Percentiles rank a stretch among this genome's conserved stretches.
phyloP scores from a whole-genome alignment of 192 early-diverging fungal genomes.

The Coemansia sp. region DNA sequence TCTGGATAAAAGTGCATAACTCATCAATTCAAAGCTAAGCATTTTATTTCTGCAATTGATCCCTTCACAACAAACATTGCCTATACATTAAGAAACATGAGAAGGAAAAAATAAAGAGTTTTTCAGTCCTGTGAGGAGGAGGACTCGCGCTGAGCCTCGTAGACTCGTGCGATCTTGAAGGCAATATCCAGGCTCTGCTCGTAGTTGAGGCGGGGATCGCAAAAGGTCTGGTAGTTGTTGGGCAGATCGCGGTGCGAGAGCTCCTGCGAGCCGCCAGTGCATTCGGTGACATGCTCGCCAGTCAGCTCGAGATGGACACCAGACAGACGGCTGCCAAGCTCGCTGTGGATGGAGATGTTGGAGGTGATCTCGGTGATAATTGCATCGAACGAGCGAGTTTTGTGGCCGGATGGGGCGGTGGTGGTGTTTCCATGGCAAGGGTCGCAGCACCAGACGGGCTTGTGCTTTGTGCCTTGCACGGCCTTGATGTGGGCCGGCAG shows the following conservation, averaged over 20 bases:
- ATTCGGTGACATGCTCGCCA: constrained; percentile 95
- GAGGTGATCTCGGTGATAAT: constrained; percentile 86
- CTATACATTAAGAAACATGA: neutral
- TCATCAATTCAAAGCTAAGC: too few species aligned
- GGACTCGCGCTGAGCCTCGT: constrained; percentile 61
- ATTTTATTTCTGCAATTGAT: neutral
- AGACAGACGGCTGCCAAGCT: constrained; percentile 70
- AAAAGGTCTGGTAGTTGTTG: constrained; percentile 94
- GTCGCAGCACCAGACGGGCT: constrained; percentile 95
- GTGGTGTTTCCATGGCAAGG: constrained; percentile 99
- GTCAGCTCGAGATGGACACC: constrained; percentile 99
- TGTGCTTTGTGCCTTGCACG: constrained; percentile 82
- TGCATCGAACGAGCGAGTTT: constrained; percentile 89
- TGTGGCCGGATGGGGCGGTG: constrained; percentile 76
- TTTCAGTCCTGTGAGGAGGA: neutral
- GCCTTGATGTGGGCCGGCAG: constrained; percentile 89
- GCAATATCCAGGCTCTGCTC: constrained; percentile 96
- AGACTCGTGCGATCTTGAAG: constrained; percentile 93
- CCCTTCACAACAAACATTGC: too few species aligned
- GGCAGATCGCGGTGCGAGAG: constrained; percentile 78
- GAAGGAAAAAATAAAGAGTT: neutral
- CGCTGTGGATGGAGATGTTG: constrained; percentile 82
- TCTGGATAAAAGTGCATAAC: neutral
- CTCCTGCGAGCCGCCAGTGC: constrained; percentile 98
- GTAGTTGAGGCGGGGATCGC: constrained; percentile 97